phyloP scores from a whole-genome alignment of 257 asterid genomes.

The Solanum infundibuliforme region DNA sequence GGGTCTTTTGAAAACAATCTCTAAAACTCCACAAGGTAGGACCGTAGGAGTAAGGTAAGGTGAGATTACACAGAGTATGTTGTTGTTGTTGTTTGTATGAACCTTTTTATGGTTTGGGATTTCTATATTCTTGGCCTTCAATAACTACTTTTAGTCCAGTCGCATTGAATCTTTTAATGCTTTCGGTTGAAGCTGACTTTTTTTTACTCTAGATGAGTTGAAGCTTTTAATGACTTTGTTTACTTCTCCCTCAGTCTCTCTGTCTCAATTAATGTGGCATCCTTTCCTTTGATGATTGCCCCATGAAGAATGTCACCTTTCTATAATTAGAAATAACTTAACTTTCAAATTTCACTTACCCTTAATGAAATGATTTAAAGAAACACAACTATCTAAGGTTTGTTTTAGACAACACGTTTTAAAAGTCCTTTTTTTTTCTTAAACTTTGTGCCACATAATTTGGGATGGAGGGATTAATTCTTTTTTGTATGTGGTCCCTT shows the following conservation, averaged over 20 bases:
- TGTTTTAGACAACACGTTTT: too few species aligned
- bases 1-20: background rate
- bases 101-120: background rate
- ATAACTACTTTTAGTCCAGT: background rate
- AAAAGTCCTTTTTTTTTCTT: too few species aligned
- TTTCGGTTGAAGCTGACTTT: too few species aligned
- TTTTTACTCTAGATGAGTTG: background rate
- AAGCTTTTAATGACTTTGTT: background rate
- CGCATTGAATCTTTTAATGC: background rate
- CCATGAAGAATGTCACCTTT: too few species aligned
- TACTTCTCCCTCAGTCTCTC: background rate
- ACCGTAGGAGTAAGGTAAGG: background rate
- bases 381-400: too few species aligned
- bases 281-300: too few species aligned
- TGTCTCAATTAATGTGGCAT: background rate
- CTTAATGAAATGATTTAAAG: too few species aligned
- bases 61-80: background rate
- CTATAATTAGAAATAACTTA: too few species aligned
- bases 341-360: too few species aligned
- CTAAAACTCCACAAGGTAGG: background rate
- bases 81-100: background rate
- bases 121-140: background rate
- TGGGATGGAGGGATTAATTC: background rate
- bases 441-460: background rate
- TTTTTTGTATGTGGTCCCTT: background rate